phyloP scores from a whole-genome alignment of 768 basidiomycete species.

The Lentinula sp. region DNA sequence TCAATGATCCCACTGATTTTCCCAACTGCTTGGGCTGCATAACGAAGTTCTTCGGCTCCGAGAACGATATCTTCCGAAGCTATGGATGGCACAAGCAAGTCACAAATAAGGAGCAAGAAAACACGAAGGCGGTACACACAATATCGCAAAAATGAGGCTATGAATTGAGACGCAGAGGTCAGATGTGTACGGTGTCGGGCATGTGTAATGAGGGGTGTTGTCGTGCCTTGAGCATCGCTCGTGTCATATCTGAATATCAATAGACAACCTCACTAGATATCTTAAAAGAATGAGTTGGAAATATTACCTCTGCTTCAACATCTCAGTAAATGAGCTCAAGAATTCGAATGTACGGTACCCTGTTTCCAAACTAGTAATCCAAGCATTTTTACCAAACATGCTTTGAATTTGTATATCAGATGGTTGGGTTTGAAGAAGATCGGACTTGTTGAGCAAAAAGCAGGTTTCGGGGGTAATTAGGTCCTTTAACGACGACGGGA shows the following conservation, averaged over 20 bases:
- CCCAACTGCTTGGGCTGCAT: constrained; percentile 80
- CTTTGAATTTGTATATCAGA: not conserved
- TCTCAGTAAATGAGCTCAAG: constrained; percentile 47
- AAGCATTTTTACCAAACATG: constrained; percentile 24
- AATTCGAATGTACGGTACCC: constrained; percentile 55
- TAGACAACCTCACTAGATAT: not conserved
- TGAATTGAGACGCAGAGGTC: constrained; percentile 52
- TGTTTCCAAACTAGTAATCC: constrained; percentile 60
- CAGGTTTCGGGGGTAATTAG: constrained; percentile 55
- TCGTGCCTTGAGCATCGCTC: constrained; percentile 17
- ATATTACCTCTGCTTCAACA: constrained; percentile 45
- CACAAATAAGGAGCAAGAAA: not conserved
- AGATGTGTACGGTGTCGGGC: constrained; percentile 77
- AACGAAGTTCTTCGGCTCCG: constrained; percentile 83
- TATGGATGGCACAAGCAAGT: constrained; percentile 16
- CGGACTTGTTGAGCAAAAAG: constrained; percentile 77
- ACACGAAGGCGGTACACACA: constrained; percentile 21
- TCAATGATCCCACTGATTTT: constrained; percentile 77
- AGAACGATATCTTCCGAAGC: constrained; percentile 69
- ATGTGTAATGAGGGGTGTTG: constrained; percentile 68
- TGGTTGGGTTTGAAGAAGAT: constrained; percentile 31
- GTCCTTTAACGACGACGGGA: constrained; percentile 42
- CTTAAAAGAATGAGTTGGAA: not conserved
- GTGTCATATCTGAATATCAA: constrained; percentile 21
- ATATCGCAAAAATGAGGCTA: constrained; percentile 54